phyloP scores from a whole-genome alignment of 1,139 yeast species.

The Nakaseomyces nivariensis region DNA sequence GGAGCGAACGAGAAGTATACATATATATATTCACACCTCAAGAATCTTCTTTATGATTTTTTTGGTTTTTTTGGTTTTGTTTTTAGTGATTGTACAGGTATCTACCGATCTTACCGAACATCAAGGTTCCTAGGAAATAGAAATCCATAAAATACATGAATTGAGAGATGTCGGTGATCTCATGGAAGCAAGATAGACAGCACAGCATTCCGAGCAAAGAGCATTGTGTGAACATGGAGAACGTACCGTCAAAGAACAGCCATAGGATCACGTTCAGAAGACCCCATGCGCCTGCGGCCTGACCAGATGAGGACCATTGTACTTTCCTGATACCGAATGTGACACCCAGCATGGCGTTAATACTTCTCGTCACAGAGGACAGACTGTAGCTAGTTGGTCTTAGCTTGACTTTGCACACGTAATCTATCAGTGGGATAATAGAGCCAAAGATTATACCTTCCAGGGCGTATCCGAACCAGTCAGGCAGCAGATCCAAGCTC shows the following conservation, averaged over 20 bases:
- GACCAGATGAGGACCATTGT: constrained; percentile 69
- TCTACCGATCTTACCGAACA: constrained; percentile 67
- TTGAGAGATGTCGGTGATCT: constrained; percentile 20
- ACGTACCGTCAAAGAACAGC: constrained; percentile 68
- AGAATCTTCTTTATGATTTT: background rate
- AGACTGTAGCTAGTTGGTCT: constrained; percentile 14
- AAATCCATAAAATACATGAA: constrained; percentile 33
- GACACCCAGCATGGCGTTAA: constrained; percentile 72
- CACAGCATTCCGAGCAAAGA: constrained; percentile 33
- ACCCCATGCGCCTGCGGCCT: constrained; percentile 68
- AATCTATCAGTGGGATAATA: constrained; percentile 53
- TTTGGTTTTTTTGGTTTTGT: background rate
- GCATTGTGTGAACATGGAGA: constrained; percentile 51
- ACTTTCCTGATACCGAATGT: constrained; percentile 74
- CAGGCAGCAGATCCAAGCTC: constrained; percentile 22
- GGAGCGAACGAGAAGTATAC: too few species aligned
- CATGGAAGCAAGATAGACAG: constrained; percentile 32
- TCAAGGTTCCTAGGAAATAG: constrained; percentile 57
- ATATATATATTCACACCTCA: too few species aligned
- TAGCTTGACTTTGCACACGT: constrained; percentile 14
- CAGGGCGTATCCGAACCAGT: constrained; percentile 34
- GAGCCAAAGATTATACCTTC: constrained; percentile 59
- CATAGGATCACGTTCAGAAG: constrained; percentile 71
- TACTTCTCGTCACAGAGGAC: constrained; percentile 45
- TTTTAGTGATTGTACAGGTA: constrained; percentile 19